phyloP scores from a whole-genome alignment of 2,329 filamentous ascomycete genomes.

The Sclerotinia minor region DNA sequence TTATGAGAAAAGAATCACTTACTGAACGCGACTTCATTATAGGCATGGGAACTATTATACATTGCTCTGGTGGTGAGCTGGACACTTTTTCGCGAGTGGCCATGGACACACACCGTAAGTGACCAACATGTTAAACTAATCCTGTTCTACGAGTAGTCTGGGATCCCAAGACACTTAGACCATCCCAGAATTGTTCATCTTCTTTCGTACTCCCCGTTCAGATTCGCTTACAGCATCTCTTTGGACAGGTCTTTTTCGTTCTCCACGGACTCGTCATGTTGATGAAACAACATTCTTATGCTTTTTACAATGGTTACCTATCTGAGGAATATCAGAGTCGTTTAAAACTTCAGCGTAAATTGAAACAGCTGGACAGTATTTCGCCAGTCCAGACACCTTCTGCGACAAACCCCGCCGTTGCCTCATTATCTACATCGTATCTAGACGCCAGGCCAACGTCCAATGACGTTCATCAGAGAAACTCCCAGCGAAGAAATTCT shows the following conservation, averaged over 20 bases:
- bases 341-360: constrained; percentile 46
- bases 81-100: constrained; percentile 72
- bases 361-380: constrained; percentile 59
- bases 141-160: background rate
- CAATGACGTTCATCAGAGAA: constrained; percentile 46
- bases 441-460: constrained; percentile 47
- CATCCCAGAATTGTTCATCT: background rate
- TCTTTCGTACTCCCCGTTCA: background rate
- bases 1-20: background rate
- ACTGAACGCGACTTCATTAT: constrained; percentile 19
- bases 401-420: constrained; percentile 45
- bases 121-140: background rate
- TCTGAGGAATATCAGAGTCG: constrained; percentile 59
- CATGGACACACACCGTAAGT: constrained; percentile 74
- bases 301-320: constrained; percentile 65
- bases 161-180: background rate
- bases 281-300: constrained; percentile 74
- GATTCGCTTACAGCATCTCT: constrained; percentile 12
- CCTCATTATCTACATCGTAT: constrained; percentile 50
- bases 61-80: constrained; percentile 62
- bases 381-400: constrained; percentile 50
- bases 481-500: constrained; percentile 42
- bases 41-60: constrained; percentile 69
- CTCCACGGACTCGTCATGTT: constrained; percentile 73
- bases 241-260: constrained; percentile 57